A percentile compares a stretch with the other conserved stretches of the same genome.
phyloP scores from a whole-genome alignment of 148 eudicot genomes.

The Nyssa sinensis region DNA sequence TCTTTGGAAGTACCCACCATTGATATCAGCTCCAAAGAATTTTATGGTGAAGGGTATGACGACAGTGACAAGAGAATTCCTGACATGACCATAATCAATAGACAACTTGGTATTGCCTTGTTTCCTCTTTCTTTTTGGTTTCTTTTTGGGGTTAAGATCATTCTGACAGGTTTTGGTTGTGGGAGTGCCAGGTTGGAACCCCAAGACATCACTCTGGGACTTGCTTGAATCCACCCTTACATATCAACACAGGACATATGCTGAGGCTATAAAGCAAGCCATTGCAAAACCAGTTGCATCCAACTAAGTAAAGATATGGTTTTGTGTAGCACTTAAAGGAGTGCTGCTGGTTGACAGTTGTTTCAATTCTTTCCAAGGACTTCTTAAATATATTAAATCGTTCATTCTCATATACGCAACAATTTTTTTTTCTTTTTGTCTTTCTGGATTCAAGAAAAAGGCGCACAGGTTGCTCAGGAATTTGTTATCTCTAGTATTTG shows the following conservation, averaged over 20 bases:
- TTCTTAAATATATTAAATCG: conserved; percentile 21
- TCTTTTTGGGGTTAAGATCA: background rate
- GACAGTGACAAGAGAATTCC: conserved; percentile 99
- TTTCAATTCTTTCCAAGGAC: conserved; percentile 29
- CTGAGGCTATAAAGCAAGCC: conserved; percentile 84
- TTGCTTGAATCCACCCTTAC: conserved; percentile 97
- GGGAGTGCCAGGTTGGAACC: conserved; percentile 72
- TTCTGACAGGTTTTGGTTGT: background rate
- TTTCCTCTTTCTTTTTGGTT: background rate
- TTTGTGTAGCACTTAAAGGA: background rate
- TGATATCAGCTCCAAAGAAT: conserved; percentile 90
- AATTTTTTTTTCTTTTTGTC: conserved; percentile 11
- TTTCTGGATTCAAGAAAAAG: conserved; percentile 3
- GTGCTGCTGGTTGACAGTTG: conserved; percentile 2
- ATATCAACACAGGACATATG: conserved; percentile 96
- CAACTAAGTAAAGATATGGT: conserved; percentile 31
- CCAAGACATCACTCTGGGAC: conserved; percentile 98
- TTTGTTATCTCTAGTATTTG: background rate
- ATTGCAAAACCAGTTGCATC: conserved; percentile 69
- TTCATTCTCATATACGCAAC: conserved; percentile 26
- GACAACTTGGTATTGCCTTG: conserved; percentile 67
- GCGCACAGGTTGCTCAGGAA: conserved; percentile 6
- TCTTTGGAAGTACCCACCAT: conserved; percentile 71
- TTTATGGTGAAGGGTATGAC: conserved; percentile 92
- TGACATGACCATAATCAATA: conserved; percentile 97